These are phyloP conservation scores for Monosporascus sp. DNA, from an alignment of 2,329 filamentous ascomycete species.

Conservation along the genomic window DNA sequence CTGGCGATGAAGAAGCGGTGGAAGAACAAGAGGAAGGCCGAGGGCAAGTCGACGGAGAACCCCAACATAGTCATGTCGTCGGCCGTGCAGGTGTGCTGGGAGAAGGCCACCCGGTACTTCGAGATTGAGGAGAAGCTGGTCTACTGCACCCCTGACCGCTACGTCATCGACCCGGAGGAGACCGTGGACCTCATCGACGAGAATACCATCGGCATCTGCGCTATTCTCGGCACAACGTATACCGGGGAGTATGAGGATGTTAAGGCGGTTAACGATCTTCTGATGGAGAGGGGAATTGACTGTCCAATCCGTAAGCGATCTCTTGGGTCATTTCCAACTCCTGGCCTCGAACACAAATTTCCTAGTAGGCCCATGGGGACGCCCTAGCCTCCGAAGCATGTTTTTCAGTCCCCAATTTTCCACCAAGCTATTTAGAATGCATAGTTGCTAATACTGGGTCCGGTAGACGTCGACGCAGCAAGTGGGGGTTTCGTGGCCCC, in stretches of 20 bases:
- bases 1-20: conserved; percentile 95
- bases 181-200: conserved; percentile 58
- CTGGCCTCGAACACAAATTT: too few relatives aligned
- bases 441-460: too few relatives aligned
- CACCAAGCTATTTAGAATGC: too few relatives aligned
- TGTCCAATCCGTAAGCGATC: conserved; percentile 60
- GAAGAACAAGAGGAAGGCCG: conserved; percentile 80
- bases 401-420: too few relatives aligned
- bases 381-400: too few relatives aligned
- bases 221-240: conserved; percentile 88
- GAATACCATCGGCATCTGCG: conserved; percentile 84
- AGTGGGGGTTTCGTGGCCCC: conserved; percentile 90
- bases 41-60: conserved; percentile 71
- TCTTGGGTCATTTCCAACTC: too few relatives aligned
- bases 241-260: conserved; percentile 95
- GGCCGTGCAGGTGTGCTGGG: conserved; percentile 96
- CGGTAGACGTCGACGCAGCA: conserved; percentile 73
- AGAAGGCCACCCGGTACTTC: conserved; percentile 85
- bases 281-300: conserved; percentile 70
- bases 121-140: conserved; percentile 87
- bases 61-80: conserved; percentile 96
- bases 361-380: too few relatives aligned
- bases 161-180: conserved; percentile 59
- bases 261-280: conserved; percentile 84
- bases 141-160: conserved; percentile 57